Percentiles rank a stretch among this genome's conserved stretches.
Evolutionary conservation across 768 basidiomycete species (phyloP).

Genomic region (Kwoniella botswanensis): DNA sequence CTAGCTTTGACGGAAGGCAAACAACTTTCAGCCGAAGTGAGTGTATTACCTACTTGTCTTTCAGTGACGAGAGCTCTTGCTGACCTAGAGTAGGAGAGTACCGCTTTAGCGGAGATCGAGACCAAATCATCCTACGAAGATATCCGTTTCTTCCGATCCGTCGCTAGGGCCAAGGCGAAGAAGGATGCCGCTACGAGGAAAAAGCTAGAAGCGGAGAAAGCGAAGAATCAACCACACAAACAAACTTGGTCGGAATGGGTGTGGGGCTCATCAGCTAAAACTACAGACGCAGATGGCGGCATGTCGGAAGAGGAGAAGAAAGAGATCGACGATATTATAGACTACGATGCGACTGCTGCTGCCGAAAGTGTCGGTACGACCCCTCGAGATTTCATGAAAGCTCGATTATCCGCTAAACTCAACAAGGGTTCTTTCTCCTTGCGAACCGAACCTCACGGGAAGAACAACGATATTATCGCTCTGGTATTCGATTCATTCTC

Average conservation of each 20-base stretch:
- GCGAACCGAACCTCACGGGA: slow-evolving; percentile 71
- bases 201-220: slow-evolving; percentile 72
- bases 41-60: slow-evolving; percentile 8
- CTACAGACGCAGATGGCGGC: slow-evolving; percentile 49
- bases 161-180: slow-evolving; percentile 82
- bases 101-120: slow-evolving; percentile 70
- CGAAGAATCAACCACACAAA: slow-evolving; percentile 65
- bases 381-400: slow-evolving; percentile 78
- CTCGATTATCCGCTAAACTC: slow-evolving; percentile 75
- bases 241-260: slow-evolving; percentile 70
- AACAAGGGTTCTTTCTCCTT: slow-evolving; percentile 87
- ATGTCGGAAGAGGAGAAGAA: slow-evolving; percentile 90
- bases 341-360: slow-evolving; percentile 84
- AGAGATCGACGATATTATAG: slow-evolving; percentile 85
- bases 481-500: slow-evolving; percentile 84
- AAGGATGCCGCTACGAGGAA: slow-evolving; percentile 77
- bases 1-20: slow-evolving; percentile 61
- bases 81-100: slow-evolving; percentile 44
- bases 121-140: slow-evolving; percentile 88
- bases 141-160: slow-evolving; percentile 94
- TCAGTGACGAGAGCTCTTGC: neutral
- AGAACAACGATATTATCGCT: slow-evolving; percentile 74
- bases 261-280: slow-evolving; percentile 72
- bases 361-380: slow-evolving; percentile 68
- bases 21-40: slow-evolving; percentile 65